Base-by-base conservation (phyloP, 2,329 filamentous ascomycete genomes). In the Cryoendolithus antarcticus region DNA sequence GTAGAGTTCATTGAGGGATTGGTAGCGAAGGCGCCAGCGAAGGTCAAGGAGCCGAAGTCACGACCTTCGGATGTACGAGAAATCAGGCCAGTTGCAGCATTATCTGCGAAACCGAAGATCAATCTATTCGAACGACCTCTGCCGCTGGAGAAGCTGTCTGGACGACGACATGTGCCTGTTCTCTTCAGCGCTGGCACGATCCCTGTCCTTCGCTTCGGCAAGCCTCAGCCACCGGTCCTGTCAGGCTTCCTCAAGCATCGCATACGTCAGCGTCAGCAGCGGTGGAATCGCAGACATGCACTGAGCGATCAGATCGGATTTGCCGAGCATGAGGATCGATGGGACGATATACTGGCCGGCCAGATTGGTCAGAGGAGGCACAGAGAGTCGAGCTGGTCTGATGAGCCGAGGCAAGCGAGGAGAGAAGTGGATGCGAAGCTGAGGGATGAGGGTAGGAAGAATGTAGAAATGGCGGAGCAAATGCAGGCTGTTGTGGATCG, bases 151-250 rank as follows among this genome's bases (percentile, higher is more conserved):
- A 34, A 52, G 31, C 46, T 82, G 2, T 60, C 60, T 9, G 71
- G 70, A 7, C 60, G 59, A 5, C 70, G 80, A 13, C 66, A 71
- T 34, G 65, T 84, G 2, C 82, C 82, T 1, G 61, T 62, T 1
- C 53, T 85, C 1, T 62, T 71, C 27, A 68, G 71, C 3, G 67
- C 76, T 2, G 40, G 39, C 28, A 68, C 67, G 19, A 59, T 77
- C 15, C 74, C 80, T 1, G 80, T 86, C 51, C 57, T 89, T 21
- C 74, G 82, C 29, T 59, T 80, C 33, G 69, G 64, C 45, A 82
- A 81, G 56, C 77, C 77, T 4, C 79, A 86, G 56, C 71, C 78
- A 2, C 53, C 55, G 1, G 59, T 60, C n/a, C 58, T 88, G 12
- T 71, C 67, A n/a, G 62, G 70, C 6, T 66, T 79, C 10, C 50